phyloP scores from a whole-genome alignment of 139 green algal species.

The Gonium pectorale region DNA sequence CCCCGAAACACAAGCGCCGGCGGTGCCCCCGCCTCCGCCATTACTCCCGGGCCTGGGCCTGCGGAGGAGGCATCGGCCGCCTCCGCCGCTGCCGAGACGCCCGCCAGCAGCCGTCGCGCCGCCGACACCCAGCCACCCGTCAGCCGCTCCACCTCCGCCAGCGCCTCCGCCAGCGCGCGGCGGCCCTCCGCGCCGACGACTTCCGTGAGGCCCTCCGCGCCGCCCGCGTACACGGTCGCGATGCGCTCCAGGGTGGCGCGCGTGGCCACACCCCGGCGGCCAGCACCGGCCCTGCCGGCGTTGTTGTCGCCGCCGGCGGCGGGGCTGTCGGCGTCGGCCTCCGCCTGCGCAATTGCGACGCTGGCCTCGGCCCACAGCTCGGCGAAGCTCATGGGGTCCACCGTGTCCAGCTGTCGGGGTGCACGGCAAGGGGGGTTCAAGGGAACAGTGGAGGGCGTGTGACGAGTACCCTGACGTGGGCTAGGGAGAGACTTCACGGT shows the following conservation, averaged over 20 bases:
- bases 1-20: not conserved
- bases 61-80: not conserved
- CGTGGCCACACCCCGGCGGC: not conserved
- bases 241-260: not conserved
- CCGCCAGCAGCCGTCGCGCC: slow-evolving; percentile 12
- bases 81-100: not conserved
- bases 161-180: not conserved
- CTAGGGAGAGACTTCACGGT: too few relatives aligned
- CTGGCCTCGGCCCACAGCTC: slow-evolving; percentile 3
- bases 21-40: not conserved
- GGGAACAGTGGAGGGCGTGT: too few relatives aligned
- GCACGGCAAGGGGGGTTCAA: not conserved
- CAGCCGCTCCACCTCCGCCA: slow-evolving; percentile 24
- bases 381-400: not conserved
- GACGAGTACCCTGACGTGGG: too few relatives aligned
- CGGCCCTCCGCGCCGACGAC: not conserved
- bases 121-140: slow-evolving; percentile 41
- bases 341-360: not conserved
- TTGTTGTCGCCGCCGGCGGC: not conserved
- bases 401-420: not conserved
- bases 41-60: not conserved
- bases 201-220: not conserved
- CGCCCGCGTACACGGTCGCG: not conserved
- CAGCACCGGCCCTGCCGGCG: not conserved
- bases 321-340: not conserved